Evolutionary conservation across 2,329 filamentous ascomycete genomes (phyloP), one percentile per base, ranked within the genome.

Genomic region (Fusarium brachygibbosum): DNA sequence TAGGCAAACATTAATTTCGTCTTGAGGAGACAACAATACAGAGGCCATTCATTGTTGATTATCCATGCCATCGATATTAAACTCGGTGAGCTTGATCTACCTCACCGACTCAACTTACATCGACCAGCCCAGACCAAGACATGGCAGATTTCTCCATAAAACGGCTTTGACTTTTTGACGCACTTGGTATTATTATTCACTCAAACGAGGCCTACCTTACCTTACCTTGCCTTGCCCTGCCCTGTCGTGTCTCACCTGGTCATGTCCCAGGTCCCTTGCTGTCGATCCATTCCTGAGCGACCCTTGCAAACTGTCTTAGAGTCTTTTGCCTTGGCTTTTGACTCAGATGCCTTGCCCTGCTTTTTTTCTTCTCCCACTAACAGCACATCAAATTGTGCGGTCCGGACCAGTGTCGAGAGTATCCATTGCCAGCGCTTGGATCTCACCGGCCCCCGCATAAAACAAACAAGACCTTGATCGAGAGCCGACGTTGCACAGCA

Each of bases 401-500:
- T 29, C 48, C 35, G 42, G 52, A 63, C n/a, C n/a, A n/a, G n/a
- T n/a, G 35, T 44, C 38, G 54, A 48, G 41, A 45, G 34, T 34
- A 34, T 53, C 31, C 58, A 63, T 48, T 51, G 37, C 35, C 53
- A 44, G 35, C 51, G 58, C 59, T 70, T 61, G 57, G 48, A 63
- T 71, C 59, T 66, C 46, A 51, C 51, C 42, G 46, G 32, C 49
- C 68, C 71, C 69, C 61, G 52, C 71, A 70, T 46, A 63, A 59
- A 16, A 34, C 48, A 38, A 63, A 56, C 58, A 63, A 63, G 54
- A 19, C 49, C 58, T 48, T 29, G 53, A 48, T 23, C 58, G 53
- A 61, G 52, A 58, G 46, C 62, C 64, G 55, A 67, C 54, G 59
- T 70, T 66, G 66, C 62, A 74, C 68, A 66, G 45, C 60, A 70